Evolutionary conservation across 2,329 filamentous ascomycete genomes (phyloP), one percentile per base, ranked within the genome.

Genomic region (Fonsecaea nubica): DNA sequence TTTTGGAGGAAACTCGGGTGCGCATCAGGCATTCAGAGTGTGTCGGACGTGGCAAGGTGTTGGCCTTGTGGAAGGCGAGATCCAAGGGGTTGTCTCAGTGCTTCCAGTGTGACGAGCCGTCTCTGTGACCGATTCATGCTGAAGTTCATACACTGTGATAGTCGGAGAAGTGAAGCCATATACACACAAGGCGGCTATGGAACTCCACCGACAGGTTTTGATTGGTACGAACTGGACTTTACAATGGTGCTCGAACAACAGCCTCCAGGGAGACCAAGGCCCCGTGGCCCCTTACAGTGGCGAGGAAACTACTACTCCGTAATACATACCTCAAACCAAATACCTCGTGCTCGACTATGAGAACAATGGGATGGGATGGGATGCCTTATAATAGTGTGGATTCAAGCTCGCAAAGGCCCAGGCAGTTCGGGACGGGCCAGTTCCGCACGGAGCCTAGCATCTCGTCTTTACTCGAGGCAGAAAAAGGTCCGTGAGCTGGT

Each of bases 401-500:
- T 50, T 21, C 42, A 15, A 50, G 36, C 36, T 40, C 36, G 36
- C 36, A 40, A 15, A 40, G 36, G 36, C 36, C 30, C 4, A 32
- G 30, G 30, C 30, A 50, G 45, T 21, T 50, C 45, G 45, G 45
- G 25, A 30, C 45, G 45, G 45, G 45, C 45, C 45, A 50, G 25
- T 50, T 50, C 45, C 45, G 45, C 45, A 25, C 21, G 21, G 7
- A 21, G 18, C 21, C 21, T 48, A 4, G 42, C 18, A 12, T 13
- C 18, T 25, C 5, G 21, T 30, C 18, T 4, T 10, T 25, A 50
- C 45, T 50, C 45, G 3, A 50, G 45, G 21, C 13, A 13, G 45
- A 18, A 45, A 18, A 45, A 18, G 40, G 40, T n/a, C n/a, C 6
- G 45, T 12, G 45, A 2, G 25, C 45, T 50, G 45, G 45, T 50